A percentile compares a stretch with the other conserved stretches of the same genome.
phyloP scores from a whole-genome alignment of 2,329 filamentous ascomycete species.

The Ophioceras dolichostomum region DNA sequence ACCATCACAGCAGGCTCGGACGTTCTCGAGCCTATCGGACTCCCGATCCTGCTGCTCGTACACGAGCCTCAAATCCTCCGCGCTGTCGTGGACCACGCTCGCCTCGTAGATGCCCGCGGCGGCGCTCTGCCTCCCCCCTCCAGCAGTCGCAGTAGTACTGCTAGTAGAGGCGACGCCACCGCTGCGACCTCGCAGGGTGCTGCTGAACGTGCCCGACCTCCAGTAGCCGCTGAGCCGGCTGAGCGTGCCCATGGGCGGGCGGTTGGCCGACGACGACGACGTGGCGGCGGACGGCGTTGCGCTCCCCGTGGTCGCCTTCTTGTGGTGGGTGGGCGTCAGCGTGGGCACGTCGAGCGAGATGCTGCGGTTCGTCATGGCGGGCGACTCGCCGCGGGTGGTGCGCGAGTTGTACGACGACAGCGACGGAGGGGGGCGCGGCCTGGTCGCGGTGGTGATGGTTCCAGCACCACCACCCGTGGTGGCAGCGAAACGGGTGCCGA shows the following conservation, averaged over 20 bases:
- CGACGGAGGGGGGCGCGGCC: conserved; percentile 46
- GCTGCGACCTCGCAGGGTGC: conserved; percentile 39
- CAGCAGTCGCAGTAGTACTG: too few species aligned
- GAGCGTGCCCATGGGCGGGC: conserved; percentile 31
- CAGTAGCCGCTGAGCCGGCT: conserved; percentile 49
- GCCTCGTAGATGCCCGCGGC: conserved; percentile 33
- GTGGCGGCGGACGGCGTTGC: conserved; percentile 6
- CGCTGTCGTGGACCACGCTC: conserved; percentile 58
- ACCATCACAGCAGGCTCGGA: conserved; percentile 96
- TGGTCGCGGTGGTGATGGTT: conserved; percentile 25
- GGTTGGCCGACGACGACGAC: conserved; percentile 1
- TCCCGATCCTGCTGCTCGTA: conserved; percentile 70
- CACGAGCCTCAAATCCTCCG: conserved; percentile 69
- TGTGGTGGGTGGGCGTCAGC: conserved; percentile 34
- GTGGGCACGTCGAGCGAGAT: conserved; percentile 42
- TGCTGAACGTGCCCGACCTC: conserved; percentile 41
- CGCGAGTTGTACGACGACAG: conserved; percentile 73
- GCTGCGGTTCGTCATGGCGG: conserved; percentile 28
- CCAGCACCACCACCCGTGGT: not conserved
- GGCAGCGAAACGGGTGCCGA: conserved; percentile 2
- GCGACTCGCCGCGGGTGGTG: conserved; percentile 54
- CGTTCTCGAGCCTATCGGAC: conserved; percentile 77
- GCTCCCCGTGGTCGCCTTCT: conserved; percentile 18
- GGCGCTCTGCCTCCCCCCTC: conserved; percentile 17
- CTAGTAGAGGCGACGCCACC: too few species aligned